Base-by-base conservation (phyloP, 345 rosid genomes). In the Sonneratia alba region DNA sequence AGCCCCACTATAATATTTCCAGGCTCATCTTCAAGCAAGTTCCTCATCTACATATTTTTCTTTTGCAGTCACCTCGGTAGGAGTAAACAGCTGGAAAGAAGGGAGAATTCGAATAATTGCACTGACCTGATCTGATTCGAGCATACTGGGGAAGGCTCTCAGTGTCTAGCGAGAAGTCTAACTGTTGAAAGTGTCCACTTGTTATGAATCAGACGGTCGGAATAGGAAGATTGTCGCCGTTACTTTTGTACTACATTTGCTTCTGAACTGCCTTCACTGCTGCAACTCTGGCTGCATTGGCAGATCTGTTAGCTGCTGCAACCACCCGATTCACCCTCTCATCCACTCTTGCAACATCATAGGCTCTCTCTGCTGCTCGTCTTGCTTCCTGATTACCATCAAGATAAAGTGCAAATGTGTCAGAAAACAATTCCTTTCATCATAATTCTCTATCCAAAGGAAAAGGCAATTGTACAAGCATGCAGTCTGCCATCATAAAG, bases 311-410 rank as follows among this genome's bases (percentile, higher is more conserved):
- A 72, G 96, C 98, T 18, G 97, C 93, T 66, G 92, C 79, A 11
- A 88, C 96, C 22, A 92, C 97, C 75, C 81, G 87, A 77, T 85
- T 93, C 71, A 93, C 98, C 77, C 98, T 86, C 83, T 93, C 96
- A 32, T 88, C 96, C 63, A 91, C 98, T 85, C 91, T 93, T 72
- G 81, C 87, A 72, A 93, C 92, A 38, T 91, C 93, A 69, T 91
- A 91, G 36, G 98, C 96, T 75, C 81, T 93, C 75, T 88, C 92
- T 0, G 92, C 90, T 61, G 89, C 93, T 67, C 87, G 81, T 18
- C 92, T 81, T 66, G 98, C 98, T 79, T 93, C 98, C 97, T 93
- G 86, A 65, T 64, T 67, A 67, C 71, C 7, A 1, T 57, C 34
- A 75, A 27, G 34, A 57, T 57, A 24, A 57, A 47, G 21, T 53